phyloP scores from a whole-genome alignment of 2,329 filamentous ascomycete genomes.

The Pseudovirgaria hyperparasitica region DNA sequence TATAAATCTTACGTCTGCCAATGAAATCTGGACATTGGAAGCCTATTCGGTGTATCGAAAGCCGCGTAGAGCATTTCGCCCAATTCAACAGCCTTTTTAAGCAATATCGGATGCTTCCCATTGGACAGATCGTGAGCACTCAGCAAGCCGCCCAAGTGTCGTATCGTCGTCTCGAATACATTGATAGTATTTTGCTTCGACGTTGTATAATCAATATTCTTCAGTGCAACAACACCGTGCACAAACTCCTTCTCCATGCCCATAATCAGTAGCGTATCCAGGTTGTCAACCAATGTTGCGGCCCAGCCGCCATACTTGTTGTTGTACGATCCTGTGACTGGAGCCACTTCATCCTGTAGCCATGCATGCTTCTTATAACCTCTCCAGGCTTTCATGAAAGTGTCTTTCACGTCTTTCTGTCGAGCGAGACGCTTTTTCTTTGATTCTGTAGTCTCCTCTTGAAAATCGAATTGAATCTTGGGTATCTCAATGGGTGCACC shows the following conservation, averaged over 20 bases:
- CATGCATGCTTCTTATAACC: slow-evolving; percentile 42
- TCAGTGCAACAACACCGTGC: slow-evolving; percentile 37
- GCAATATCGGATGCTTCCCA: slow-evolving; percentile 20
- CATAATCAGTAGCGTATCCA: slow-evolving; percentile 54
- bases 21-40: slow-evolving; percentile 27
- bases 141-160: slow-evolving; percentile 25
- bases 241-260: slow-evolving; percentile 44
- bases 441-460: slow-evolving; percentile 19
- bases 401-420: slow-evolving; percentile 21
- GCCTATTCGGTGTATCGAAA: slow-evolving; percentile 31
- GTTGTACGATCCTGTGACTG: slow-evolving; percentile 34
- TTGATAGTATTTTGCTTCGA: slow-evolving; percentile 22
- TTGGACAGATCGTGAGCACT: slow-evolving; percentile 24
- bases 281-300: slow-evolving; percentile 46
- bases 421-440: slow-evolving; percentile 18
- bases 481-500: slow-evolving; percentile 18
- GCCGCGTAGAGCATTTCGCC: slow-evolving; percentile 32
- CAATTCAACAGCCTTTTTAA: slow-evolving; percentile 27
- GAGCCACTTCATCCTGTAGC: slow-evolving; percentile 39
- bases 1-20: slow-evolving; percentile 20
- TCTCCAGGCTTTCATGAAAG: slow-evolving; percentile 29
- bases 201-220: slow-evolving; percentile 41
- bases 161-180: slow-evolving; percentile 28
- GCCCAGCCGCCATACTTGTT: slow-evolving; percentile 43
- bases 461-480: slow-evolving; percentile 24